phyloP scores from a whole-genome alignment of 2,329 filamentous ascomycete genomes.

The Neoarthrinium moseri region DNA sequence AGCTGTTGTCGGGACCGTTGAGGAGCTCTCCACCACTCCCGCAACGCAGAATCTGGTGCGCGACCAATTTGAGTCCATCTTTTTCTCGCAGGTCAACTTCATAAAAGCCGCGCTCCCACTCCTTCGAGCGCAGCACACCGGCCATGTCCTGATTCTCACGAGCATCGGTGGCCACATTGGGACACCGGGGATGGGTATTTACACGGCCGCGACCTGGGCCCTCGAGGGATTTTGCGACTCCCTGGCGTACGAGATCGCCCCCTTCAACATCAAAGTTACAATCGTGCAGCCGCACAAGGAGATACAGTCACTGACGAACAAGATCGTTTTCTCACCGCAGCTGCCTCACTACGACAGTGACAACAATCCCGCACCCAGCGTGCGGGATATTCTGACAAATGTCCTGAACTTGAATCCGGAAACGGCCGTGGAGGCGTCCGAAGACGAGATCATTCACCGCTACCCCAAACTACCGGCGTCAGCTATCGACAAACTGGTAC shows the following conservation, averaged over 20 bases:
- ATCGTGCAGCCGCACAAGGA: slow-evolving; percentile 96
- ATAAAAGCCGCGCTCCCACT: slow-evolving; percentile 84
- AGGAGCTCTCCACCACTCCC: slow-evolving; percentile 76
- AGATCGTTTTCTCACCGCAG: slow-evolving; percentile 79
- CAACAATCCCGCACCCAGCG: slow-evolving; percentile 73
- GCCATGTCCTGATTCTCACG: slow-evolving; percentile 87
- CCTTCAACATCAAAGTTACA: slow-evolving; percentile 95
- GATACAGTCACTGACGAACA: slow-evolving; percentile 82
- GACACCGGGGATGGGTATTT: slow-evolving; percentile 86
- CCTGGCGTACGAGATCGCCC: slow-evolving; percentile 91
- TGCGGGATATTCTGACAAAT: slow-evolving; percentile 78
- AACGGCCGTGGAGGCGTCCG: slow-evolving; percentile 44
- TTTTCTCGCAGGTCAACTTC: slow-evolving; percentile 94
- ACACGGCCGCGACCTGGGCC: slow-evolving; percentile 91
- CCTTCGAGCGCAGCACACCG: slow-evolving; percentile 76
- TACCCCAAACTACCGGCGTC: slow-evolving; percentile 71
- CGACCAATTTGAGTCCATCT: slow-evolving; percentile 92
- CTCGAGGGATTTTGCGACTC: slow-evolving; percentile 95
- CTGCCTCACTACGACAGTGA: slow-evolving; percentile 64
- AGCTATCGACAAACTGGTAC: slow-evolving; percentile 71
- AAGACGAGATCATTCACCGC: slow-evolving; percentile 56
- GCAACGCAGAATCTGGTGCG: slow-evolving; percentile 76
- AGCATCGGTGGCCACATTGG: slow-evolving; percentile 91
- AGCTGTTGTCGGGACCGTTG: slow-evolving; percentile 87
- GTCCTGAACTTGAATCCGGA: slow-evolving; percentile 76